Conservation (phyloP, 2,329 filamentous ascomycete species). For the Leptographium galeiforme region DNA sequence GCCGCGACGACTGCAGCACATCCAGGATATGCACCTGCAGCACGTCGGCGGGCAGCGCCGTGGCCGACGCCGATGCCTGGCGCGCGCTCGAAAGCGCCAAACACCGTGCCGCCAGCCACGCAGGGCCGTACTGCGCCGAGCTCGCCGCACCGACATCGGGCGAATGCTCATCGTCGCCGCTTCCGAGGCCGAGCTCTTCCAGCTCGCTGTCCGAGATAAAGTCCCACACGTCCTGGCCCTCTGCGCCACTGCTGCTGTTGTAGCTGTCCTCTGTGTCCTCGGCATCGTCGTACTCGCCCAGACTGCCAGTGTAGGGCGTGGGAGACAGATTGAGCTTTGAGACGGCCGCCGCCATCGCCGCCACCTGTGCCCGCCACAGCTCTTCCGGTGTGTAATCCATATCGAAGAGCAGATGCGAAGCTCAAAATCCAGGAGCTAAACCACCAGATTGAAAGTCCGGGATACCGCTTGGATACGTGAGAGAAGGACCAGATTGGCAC, state of each 20-base stretch:
- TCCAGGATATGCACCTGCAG: constrained; percentile 67
- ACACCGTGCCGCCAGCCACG: constrained; percentile 64
- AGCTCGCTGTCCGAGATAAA: constrained; percentile 68
- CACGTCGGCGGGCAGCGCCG: constrained; percentile 37
- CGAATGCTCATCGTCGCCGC: constrained; percentile 23
- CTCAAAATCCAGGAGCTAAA: neutral
- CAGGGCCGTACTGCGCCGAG: constrained; percentile 32
- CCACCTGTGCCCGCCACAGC: constrained; percentile 76
- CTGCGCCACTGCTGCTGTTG: constrained; percentile 31
- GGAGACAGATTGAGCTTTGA: constrained; percentile 49
- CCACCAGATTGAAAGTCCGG: too few relatives aligned
- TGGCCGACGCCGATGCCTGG: constrained; percentile 39
- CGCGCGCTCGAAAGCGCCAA: constrained; percentile 45
- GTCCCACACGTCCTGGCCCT: constrained; percentile 81
- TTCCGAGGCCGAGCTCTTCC: constrained; percentile 36
- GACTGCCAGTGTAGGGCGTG: constrained; percentile 14
- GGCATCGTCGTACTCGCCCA: constrained; percentile 34
- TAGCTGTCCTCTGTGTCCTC: constrained; percentile 51
- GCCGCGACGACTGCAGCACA: constrained; percentile 51
- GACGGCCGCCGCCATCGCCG: constrained; percentile 75
- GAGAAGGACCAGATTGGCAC: too few relatives aligned
- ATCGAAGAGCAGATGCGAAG: neutral
- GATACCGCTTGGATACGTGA: too few relatives aligned
- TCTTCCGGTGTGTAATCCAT: constrained; percentile 6
- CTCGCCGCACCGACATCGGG: too few relatives aligned